These are phyloP conservation scores for Backusella liffmaniae DNA, from an alignment of 192 early-diverging fungal species.

Conservation along the genomic window DNA sequence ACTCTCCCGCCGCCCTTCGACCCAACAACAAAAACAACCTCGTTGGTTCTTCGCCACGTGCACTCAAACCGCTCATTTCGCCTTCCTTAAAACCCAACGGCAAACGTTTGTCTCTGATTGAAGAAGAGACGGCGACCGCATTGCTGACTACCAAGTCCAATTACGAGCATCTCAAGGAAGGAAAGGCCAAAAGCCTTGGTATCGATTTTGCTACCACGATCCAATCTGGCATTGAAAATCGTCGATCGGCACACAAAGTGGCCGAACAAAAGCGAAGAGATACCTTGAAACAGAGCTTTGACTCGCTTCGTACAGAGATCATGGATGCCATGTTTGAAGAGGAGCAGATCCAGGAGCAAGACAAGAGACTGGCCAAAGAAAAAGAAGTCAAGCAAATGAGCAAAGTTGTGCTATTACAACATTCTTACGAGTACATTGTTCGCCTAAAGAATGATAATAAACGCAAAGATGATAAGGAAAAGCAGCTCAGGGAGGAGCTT, in stretches of 20 bases:
- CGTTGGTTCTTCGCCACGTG: slow-evolving; percentile 23
- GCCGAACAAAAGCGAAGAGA: slow-evolving; percentile 96
- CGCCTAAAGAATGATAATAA: slow-evolving; percentile 42
- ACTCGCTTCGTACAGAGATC: slow-evolving; percentile 67
- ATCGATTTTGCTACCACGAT: slow-evolving; percentile 75
- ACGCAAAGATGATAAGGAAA: slow-evolving; percentile 36
- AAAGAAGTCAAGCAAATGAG: slow-evolving; percentile 73
- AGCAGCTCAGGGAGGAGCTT: slow-evolving; percentile 28
- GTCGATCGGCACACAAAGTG: slow-evolving; percentile 87
- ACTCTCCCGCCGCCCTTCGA: slow-evolving; percentile 25
- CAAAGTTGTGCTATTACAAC: slow-evolving; percentile 80
- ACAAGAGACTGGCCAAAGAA: slow-evolving; percentile 21
- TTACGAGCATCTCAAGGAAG: slow-evolving; percentile 86
- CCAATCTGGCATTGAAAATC: slow-evolving; percentile 75
- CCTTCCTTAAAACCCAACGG: slow-evolving; percentile 51
- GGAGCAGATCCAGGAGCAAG: slow-evolving; percentile 9
- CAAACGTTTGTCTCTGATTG: slow-evolving; percentile 13
- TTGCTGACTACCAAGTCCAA: slow-evolving; percentile 56
- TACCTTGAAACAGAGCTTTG: slow-evolving; percentile 88
- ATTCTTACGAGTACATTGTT: slow-evolving; percentile 63
- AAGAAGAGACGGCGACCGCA: slow-evolving; percentile 29
- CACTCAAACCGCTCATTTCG: slow-evolving; percentile 45
- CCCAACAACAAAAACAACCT: slow-evolving; percentile 15
- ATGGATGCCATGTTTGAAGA: slow-evolving; percentile 58
- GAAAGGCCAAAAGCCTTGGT: slow-evolving; percentile 77